Percentiles rank a stretch among this genome's conserved stretches.
Evolutionary conservation across 139 green algal species (phyloP).

Genomic region (Eudorina sp.): DNA sequence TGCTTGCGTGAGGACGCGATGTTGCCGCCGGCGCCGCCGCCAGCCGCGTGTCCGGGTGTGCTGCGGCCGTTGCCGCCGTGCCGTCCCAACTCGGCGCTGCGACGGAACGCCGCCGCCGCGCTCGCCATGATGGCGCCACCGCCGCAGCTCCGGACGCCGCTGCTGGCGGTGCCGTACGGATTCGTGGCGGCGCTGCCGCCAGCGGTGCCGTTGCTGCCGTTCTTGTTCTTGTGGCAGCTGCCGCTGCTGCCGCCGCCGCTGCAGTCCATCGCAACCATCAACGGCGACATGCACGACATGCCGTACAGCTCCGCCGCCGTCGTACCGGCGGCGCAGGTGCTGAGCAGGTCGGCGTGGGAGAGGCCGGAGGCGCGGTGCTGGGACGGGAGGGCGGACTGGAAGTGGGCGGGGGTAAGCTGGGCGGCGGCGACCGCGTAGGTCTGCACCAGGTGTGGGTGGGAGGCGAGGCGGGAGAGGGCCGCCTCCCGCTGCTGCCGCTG

Average conservation of each 20-base stretch:
- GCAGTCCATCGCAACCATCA: background rate
- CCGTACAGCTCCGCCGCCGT: constrained; percentile 40
- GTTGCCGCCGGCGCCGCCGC: too few species aligned
- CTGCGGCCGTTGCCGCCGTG: too few species aligned
- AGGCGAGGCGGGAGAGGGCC: constrained; percentile 35
- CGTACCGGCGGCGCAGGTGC: background rate
- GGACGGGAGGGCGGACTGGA: background rate
- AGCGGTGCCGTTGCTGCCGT: too few species aligned
- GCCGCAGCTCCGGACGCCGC: too few species aligned
- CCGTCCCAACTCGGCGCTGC: too few species aligned
- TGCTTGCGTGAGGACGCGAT: too few species aligned
- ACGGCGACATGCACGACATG: background rate
- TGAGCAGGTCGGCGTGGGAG: constrained; percentile 12
- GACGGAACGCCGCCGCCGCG: too few species aligned
- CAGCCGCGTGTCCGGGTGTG: too few species aligned
- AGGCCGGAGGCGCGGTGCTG: background rate
- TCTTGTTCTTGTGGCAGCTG: too few species aligned
- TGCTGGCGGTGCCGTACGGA: too few species aligned
- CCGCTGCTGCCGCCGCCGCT: background rate
- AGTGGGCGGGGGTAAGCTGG: constrained; percentile 2
- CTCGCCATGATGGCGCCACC: too few species aligned
- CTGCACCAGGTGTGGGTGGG: constrained; percentile 42
- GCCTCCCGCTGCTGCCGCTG: constrained; percentile 45
- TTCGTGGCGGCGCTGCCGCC: too few species aligned
- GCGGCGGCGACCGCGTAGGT: constrained; percentile 35